Evolutionary conservation across 176 grass and related monocot genomes (phyloP).

Genomic region (Oryza meyeriana): DNA sequence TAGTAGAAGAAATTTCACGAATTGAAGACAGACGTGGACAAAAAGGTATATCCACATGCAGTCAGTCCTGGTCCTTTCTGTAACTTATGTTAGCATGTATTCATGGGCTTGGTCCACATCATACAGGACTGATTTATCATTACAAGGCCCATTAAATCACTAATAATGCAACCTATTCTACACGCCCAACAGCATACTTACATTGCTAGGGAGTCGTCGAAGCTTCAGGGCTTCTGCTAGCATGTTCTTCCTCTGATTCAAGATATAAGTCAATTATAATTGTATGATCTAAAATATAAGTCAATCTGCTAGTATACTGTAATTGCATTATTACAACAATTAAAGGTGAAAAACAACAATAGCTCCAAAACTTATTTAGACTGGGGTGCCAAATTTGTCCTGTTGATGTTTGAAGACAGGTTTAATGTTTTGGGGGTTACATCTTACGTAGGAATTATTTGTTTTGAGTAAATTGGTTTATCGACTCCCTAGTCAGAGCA

Average conservation of each 20-base stretch:
- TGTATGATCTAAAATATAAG: not conserved
- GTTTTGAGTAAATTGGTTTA: not conserved
- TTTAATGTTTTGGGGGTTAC: not conserved
- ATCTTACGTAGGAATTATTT: slow-evolving; percentile 7
- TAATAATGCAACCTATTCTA: not conserved
- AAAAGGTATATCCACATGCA: not conserved
- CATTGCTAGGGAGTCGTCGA: not conserved
- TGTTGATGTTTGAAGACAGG: not conserved
- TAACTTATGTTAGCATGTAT: not conserved
- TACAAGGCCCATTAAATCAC: not conserved
- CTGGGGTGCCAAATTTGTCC: not conserved
- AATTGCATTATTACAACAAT: not conserved
- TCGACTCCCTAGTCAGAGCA: not conserved
- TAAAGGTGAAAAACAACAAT: not conserved
- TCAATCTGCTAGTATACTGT: not conserved
- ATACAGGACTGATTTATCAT: not conserved
- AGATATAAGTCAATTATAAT: not conserved
- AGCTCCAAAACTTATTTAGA: not conserved
- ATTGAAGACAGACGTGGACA: not conserved
- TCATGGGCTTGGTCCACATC: not conserved
- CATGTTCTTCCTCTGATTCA: not conserved
- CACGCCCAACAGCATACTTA: not conserved
- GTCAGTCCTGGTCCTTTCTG: not conserved
- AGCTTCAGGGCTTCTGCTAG: not conserved
- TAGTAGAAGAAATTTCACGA: not conserved